Evolutionary conservation across 768 basidiomycete genomes (phyloP).

Genomic region (Pisolithus tinctorius): DNA sequence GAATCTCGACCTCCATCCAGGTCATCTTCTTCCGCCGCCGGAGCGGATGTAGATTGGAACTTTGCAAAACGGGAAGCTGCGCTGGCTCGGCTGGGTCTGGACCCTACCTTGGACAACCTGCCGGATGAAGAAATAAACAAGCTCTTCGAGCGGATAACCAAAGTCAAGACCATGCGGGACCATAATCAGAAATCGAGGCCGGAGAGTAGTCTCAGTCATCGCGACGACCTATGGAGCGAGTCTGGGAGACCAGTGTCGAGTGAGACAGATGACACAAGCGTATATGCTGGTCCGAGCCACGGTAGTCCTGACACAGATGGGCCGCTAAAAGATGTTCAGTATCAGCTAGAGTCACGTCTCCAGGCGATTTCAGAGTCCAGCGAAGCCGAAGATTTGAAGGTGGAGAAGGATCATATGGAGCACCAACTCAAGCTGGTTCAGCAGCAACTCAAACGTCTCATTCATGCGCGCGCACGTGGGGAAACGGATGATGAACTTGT

Average conservation of each 20-base stretch:
- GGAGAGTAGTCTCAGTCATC: slow-evolving; percentile 82
- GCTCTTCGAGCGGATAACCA: slow-evolving; percentile 90
- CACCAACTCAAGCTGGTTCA: slow-evolving; percentile 78
- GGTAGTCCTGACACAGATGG: slow-evolving; percentile 62
- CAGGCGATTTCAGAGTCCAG: slow-evolving; percentile 56
- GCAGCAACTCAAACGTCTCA: slow-evolving; percentile 73
- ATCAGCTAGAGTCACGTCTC: slow-evolving; percentile 65
- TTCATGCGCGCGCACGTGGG: slow-evolving; percentile 72
- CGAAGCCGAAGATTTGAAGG: slow-evolving; percentile 80
- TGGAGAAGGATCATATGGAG: slow-evolving; percentile 91
- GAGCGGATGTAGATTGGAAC: slow-evolving; percentile 89
- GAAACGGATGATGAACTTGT: slow-evolving; percentile 58
- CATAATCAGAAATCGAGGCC: slow-evolving; percentile 76
- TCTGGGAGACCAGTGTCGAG: slow-evolving; percentile 73
- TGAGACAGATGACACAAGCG: slow-evolving; percentile 85
- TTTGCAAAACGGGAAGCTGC: slow-evolving; percentile 95
- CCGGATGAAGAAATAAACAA: slow-evolving; percentile 94
- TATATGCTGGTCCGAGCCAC: slow-evolving; percentile 56
- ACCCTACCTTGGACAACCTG: slow-evolving; percentile 86
- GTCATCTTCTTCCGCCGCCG: slow-evolving; percentile 57
- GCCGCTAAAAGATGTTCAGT: slow-evolving; percentile 63
- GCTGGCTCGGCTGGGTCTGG: slow-evolving; percentile 75
- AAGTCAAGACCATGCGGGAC: slow-evolving; percentile 82
- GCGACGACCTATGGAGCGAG: slow-evolving; percentile 88
- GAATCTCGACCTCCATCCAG: slow-evolving; percentile 74